Conservation (phyloP, 768 basidiomycete genomes). For the Tubosaeta brunneosetosa region DNA sequence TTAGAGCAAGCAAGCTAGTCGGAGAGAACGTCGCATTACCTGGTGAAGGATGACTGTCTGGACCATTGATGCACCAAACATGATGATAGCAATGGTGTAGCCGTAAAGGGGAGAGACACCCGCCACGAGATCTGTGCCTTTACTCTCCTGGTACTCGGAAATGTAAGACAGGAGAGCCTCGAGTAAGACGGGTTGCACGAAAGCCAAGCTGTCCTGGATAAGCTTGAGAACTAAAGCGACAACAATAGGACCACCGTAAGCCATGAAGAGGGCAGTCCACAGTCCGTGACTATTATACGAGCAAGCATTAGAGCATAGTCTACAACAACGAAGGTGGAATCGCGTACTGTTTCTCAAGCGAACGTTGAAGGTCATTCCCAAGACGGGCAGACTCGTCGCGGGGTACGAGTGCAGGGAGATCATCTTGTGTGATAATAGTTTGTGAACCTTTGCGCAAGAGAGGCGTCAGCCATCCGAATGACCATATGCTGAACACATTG, state of each 20-base stretch:
- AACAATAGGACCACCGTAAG: conserved; percentile 77
- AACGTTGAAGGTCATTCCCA: conserved; percentile 53
- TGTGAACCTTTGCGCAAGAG: conserved; percentile 69
- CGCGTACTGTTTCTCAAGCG: conserved; percentile 62
- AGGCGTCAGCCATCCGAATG: conserved; percentile 83
- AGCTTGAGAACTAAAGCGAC: conserved; percentile 63
- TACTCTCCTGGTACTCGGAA: conserved; percentile 60
- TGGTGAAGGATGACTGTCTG: conserved; percentile 83
- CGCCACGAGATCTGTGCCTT: conserved; percentile 23
- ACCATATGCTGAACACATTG: conserved; percentile 81
- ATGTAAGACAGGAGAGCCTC: conserved; percentile 79
- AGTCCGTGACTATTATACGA: conserved; percentile 46
- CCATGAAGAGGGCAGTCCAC: conserved; percentile 66
- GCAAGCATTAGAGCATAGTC: background rate
- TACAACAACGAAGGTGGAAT: background rate
- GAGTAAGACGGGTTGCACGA: conserved; percentile 85
- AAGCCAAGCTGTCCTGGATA: conserved; percentile 73
- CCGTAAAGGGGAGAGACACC: conserved; percentile 52
- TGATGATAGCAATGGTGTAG: conserved; percentile 66
- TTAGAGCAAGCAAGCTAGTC: background rate
- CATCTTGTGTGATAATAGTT: conserved; percentile 74
- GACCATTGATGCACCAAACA: conserved; percentile 73
- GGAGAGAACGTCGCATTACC: conserved; percentile 33
- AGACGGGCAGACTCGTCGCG: conserved; percentile 69
- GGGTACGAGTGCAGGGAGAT: conserved; percentile 71